phyloP scores from a whole-genome alignment of 768 basidiomycete genomes.

The Krasilnikovozyma curviuscula region DNA sequence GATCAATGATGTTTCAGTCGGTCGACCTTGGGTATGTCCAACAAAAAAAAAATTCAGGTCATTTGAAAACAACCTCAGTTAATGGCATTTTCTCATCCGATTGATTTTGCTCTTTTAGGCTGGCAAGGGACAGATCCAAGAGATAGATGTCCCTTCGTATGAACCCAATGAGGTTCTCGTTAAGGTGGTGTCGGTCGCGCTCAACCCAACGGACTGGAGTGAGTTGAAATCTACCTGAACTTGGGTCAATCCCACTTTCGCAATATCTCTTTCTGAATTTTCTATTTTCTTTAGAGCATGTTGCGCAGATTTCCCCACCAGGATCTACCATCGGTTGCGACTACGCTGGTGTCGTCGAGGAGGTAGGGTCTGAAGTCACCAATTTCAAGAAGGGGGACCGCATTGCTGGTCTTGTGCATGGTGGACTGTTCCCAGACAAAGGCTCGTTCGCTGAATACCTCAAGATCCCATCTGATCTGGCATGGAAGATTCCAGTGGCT shows the following conservation, averaged over 20 bases:
- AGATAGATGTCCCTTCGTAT: constrained; percentile 12
- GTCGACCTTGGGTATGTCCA: no score
- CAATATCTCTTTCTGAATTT: constrained; percentile 5
- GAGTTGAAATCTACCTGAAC: not conserved
- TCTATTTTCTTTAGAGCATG: constrained; percentile 1
- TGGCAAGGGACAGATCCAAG: constrained; percentile 12
- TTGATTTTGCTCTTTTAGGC: no score
- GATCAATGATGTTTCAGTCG: no score
- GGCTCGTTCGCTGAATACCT: constrained; percentile 17
- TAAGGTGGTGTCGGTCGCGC: constrained; percentile 19
- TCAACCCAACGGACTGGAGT: constrained; percentile 15
- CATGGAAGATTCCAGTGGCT: constrained; percentile 16
- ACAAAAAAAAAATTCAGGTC: no score
- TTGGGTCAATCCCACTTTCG: not conserved
- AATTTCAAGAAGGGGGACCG: constrained; percentile 14
- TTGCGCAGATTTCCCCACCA: not conserved
- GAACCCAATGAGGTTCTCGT: constrained; percentile 18
- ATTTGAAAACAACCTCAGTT: no score
- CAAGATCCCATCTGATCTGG: constrained; percentile 11
- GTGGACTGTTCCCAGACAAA: constrained; percentile 14
- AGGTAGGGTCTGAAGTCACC: constrained; percentile 8
- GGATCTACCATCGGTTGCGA: constrained; percentile 19
- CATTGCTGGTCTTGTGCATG: constrained; percentile 18
- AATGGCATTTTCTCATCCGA: no score
- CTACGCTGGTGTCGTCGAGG: constrained; percentile 16